Evolutionary conservation across 257 asterid species (phyloP).

Genomic region (Handroanthus guayacan): DNA sequence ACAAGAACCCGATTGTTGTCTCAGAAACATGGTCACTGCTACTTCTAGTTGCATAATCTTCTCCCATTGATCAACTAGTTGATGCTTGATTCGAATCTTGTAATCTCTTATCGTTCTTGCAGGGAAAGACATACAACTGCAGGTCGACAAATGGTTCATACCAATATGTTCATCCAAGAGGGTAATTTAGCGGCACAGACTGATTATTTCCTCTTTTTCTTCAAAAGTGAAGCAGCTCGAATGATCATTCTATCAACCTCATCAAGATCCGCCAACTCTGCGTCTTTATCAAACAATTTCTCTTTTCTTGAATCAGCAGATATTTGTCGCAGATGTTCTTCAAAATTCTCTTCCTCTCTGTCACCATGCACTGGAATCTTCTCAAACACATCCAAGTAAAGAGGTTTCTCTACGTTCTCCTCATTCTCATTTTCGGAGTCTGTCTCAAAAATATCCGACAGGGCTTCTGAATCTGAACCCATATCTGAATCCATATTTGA

Average conservation of each 20-base stretch:
- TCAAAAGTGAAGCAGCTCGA: constrained; percentile 87
- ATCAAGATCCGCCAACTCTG: constrained; percentile 62
- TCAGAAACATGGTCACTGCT: too few relatives aligned
- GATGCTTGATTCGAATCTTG: too few relatives aligned
- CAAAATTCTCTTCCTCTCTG: constrained; percentile 64
- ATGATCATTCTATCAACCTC: constrained; percentile 84
- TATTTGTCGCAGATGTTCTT: constrained; percentile 66
- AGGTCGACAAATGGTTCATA: too few relatives aligned
- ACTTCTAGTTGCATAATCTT: too few relatives aligned
- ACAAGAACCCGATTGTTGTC: too few relatives aligned
- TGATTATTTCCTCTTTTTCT: constrained; percentile 60
- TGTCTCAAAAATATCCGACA: constrained; percentile 90
- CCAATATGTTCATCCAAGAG: neutral
- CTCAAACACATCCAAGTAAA: constrained; percentile 77
- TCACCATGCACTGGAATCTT: constrained; percentile 57
- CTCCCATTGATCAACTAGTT: too few relatives aligned
- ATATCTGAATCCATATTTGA: constrained; percentile 49
- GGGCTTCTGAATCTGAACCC: constrained; percentile 73
- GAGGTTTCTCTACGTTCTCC: constrained; percentile 55
- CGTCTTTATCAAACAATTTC: constrained; percentile 49
- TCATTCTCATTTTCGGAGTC: constrained; percentile 64
- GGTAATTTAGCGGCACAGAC: neutral
- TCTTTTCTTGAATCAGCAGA: constrained; percentile 67
- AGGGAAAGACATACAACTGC: neutral
- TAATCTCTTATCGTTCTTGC: neutral